Percentiles rank a stretch among this genome's conserved stretches.
Evolutionary conservation across 768 basidiomycete species (phyloP).

Genomic region (Leccinum rimulosum): DNA sequence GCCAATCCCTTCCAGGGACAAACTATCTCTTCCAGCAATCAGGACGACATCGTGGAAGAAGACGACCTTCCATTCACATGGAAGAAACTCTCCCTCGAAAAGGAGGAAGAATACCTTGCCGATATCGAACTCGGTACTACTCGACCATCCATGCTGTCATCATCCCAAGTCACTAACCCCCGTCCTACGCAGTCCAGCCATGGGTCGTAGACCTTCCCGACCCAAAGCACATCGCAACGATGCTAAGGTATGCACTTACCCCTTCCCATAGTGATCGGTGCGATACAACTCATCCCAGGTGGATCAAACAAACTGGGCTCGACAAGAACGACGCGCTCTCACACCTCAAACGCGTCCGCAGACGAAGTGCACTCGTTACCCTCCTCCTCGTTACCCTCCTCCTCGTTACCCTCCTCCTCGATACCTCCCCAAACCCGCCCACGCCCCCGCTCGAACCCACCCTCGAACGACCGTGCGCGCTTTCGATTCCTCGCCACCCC

Average conservation of each 20-base stretch:
- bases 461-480: constrained; percentile 51
- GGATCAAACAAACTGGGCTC: constrained; percentile 62
- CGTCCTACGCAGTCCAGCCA: constrained; percentile 48
- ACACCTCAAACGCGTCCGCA: constrained; percentile 78
- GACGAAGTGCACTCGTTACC: constrained; percentile 42
- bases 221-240: constrained; percentile 50
- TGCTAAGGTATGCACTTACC: constrained; percentile 53
- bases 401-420: constrained; percentile 44
- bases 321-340: constrained; percentile 55
- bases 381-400: constrained; percentile 5
- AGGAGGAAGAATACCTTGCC: constrained; percentile 57
- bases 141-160: too few relatives aligned
- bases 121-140: constrained; percentile 42
- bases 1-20: not conserved
- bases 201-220: constrained; percentile 80
- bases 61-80: constrained; percentile 64
- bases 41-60: constrained; percentile 50
- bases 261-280: not conserved
- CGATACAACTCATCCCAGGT: constrained; percentile 40
- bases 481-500: constrained; percentile 61
- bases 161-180: not conserved
- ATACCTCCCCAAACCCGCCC: constrained; percentile 41
- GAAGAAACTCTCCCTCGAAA: constrained; percentile 54
- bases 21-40: constrained; percentile 28
- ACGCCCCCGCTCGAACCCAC: constrained; percentile 46